Conservation (phyloP, 305 asterid genomes). For the Solanum chacoense region DNA sequence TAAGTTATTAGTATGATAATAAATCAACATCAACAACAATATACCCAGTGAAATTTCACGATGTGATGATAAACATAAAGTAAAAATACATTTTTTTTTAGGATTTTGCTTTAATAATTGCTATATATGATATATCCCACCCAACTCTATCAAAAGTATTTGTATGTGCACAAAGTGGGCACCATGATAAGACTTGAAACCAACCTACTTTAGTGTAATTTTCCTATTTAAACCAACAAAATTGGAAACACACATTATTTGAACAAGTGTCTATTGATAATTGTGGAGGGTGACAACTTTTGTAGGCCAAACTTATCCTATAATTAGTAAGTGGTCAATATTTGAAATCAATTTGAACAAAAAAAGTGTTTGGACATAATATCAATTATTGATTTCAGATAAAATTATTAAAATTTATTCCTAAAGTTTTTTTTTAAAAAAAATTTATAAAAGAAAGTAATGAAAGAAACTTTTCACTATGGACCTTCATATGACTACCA, state of each 20-base stretch:
- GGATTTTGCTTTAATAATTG: not conserved
- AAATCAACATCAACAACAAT: no score
- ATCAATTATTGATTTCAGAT: not conserved
- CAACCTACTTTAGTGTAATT: not conserved
- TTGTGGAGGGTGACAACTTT: not conserved
- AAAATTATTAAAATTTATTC: not conserved
- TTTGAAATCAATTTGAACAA: not conserved
- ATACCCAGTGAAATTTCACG: no score
- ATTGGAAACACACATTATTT: not conserved
- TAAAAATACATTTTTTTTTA: not conserved
- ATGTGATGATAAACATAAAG: not conserved
- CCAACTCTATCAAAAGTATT: not conserved
- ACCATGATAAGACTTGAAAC: not conserved
- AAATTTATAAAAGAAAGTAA: not conserved
- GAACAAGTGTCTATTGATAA: slow-evolving; percentile 17
- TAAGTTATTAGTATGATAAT: not conserved
- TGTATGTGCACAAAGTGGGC: not conserved
- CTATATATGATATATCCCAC: not conserved
- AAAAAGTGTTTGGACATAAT: not conserved
- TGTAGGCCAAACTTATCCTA: not conserved
- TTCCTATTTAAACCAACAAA: slow-evolving; percentile 2
- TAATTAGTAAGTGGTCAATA: not conserved
- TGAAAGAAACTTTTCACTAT: not conserved
- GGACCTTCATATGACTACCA: not conserved
- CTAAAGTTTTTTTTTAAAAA: no score